Base-by-base conservation (phyloP, 2,329 filamentous ascomycete species). In the Botryosphaeria dothidea region DNA sequence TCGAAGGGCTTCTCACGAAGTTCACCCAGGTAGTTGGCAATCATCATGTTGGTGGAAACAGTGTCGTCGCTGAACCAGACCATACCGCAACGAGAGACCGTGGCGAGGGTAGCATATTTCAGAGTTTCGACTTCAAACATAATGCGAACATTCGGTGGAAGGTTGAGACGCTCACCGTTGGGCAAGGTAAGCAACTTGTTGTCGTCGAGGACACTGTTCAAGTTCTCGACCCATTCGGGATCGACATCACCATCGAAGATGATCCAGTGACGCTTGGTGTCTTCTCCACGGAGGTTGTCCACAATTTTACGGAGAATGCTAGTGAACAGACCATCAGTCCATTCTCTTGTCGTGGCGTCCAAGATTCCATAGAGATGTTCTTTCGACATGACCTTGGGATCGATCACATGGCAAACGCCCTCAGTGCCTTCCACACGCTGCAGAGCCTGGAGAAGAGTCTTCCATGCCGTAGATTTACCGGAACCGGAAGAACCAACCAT, bases 21-120 rank as follows among this genome's bases (percentile, higher is more conserved):
- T 52, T 90, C 88, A 67, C 95, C 88, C 61, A 99, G 86, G 73
- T 99, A 97, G 78, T 98, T 92, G 68, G 88, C 84, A 45, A 98
- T 90, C 88, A 98, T 91, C 91, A 99, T 97, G 69, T 86, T 86
- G 1, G 94, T 87, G 34, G 92, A 94, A 45, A 99, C 94, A 29
- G 93, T 98, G 74, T 99, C 96, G 72, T 97, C 94, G 75, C 93
- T 99, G 81, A 98, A 99, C 95, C 95, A 99, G 15, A 99, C 96
- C 95, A 99, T 99, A 85, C 95, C 95, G 77, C 95, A 99, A 81
- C 95, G 93, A 88, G 92, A 96, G 74, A 99, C 95, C n/a, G 95
- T 99, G 64, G 95, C 95, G 49, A 99, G 86, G 0, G 95, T 99
- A 41, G 95, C 95, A 75, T 99, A 99, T 75, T 96, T 97, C 66